These are phyloP conservation scores for Geranium incanum DNA, from an alignment of 441 rosid genomes.

Conservation along the genomic window DNA sequence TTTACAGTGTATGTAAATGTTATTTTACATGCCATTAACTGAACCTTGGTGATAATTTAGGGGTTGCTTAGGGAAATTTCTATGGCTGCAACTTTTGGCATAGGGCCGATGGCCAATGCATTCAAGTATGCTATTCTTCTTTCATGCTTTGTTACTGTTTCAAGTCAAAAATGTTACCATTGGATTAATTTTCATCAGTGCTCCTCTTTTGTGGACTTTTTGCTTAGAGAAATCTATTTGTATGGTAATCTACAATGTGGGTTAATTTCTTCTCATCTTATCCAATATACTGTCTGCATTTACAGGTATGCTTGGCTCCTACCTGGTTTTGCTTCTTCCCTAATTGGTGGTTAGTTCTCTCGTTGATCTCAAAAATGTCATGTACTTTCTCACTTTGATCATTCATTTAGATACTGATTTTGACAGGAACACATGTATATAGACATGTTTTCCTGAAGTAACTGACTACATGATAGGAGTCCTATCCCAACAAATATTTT, in stretches of 20 bases:
- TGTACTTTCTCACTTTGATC: not conserved
- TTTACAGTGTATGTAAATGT: not conserved
- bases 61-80: slow-evolving; percentile 9
- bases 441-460: not conserved
- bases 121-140: slow-evolving; percentile 5
- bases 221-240: not conserved
- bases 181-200: not conserved
- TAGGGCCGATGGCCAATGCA: not conserved
- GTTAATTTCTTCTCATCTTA: slow-evolving; percentile 1
- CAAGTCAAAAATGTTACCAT: not conserved
- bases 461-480: no score
- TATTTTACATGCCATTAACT: not conserved
- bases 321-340: slow-evolving; percentile 8
- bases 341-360: slow-evolving; percentile 6
- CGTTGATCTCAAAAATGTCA: not conserved
- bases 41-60: not conserved
- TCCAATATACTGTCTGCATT: not conserved
- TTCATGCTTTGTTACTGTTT: not conserved
- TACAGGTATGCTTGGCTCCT: slow-evolving; percentile 7
- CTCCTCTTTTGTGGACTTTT: not conserved
- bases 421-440: not conserved
- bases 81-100: slow-evolving; percentile 9
- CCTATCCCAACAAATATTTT: no score
- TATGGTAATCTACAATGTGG: not conserved
- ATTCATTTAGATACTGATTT: not conserved